Base-by-base conservation (phyloP, 2,329 filamentous ascomycete species). In the Curvularia hawaiiensis region DNA sequence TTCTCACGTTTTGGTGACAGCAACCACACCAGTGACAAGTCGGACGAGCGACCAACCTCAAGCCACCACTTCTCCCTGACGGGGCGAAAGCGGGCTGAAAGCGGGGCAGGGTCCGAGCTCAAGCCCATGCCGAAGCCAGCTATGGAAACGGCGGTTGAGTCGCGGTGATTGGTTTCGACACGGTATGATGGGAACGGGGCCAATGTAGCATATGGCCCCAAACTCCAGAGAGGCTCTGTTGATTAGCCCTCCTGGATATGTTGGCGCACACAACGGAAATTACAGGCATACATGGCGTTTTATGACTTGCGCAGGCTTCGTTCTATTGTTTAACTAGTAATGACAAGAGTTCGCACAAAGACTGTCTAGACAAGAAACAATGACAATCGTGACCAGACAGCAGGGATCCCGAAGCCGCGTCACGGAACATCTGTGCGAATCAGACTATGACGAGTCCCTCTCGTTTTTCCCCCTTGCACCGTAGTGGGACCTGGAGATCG, bases 1-100 rank as follows among this genome's bases (percentile, higher is more conserved):
- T 91, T 98, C 63, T 84, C 91, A 48, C 88, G 90, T 63, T 92
- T 97, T 69, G 89, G 89, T 51, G 90, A 93, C 57, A 76, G 74
- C 52, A 66, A 39, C 47, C 54, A 68, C 43, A 63, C 65, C 33
- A 69, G 73, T 20, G 61, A 68, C 33, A 63, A 67, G 48, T 50
- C 64, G 24, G 79, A 79, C 30, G 75, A 77, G 49, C 79, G 79
- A 55, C 78, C 77, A 28, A 74, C 74, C 22, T 79, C 72, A 60
- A 77, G 73, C 69, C 75, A 83, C 78, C 76, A 75, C 74, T 91
- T 92, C 73, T 84, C 89, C 66, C 83, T 91, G 53, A 84, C 86
- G 3, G 88, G 90, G 16, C 83, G 91, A 67, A 93, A 91, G 80
- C 87, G 67, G 88, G 88, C 30, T 82, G 90, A 59, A 89, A 96